Evolutionary conservation across 805 yeast species (phyloP), one percentile per base, ranked within the genome.

Genomic region (Naumovozyma castellii): DNA sequence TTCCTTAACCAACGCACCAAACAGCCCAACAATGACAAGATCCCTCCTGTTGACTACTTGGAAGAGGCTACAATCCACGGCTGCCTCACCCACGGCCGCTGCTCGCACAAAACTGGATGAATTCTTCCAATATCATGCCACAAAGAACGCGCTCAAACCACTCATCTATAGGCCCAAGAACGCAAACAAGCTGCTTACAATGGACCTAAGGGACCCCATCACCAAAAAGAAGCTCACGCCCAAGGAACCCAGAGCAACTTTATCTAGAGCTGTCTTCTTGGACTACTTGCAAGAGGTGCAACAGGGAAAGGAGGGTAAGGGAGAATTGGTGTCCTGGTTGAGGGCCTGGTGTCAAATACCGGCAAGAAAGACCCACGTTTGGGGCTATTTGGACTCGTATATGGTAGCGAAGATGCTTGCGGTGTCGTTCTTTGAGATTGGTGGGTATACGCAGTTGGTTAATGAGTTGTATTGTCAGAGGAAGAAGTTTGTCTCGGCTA

Each of bases 121-220:
- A 1, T 65, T 54, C 39, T 55, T 61, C 38, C 47, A 50, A 16
- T 68, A 60, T 45, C 59, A 59, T 47, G 54, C 54, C 30, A 62
- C 68, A 2, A 51, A 56, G 20, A 56, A 50, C 33, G 41, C 51
- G 2, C 37, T 64, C 22, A 65, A 62, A 51, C 67, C 69, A 4
- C 52, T 60, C 35, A 62, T 68, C 18, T 67, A 68, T 48, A 62
- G 70, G 49, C 61, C 64, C 29, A 64, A 57, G 40, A 67, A 68
- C 45, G 59, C 68, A 2, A 56, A 63, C 20, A 59, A 49, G 36
- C 47, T 68, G 32, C 39, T 66, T 30, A 56, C 67, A 9, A 61
- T 66, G 62, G 69, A 66, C 43, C 34, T 65, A 27, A 64, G 64
- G 52, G 68, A 67, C 44, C 60, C 62, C 4, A 53, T 44, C 2